Evolutionary conservation across 805 yeast species (phyloP), one percentile per base, ranked within the genome.

Genomic region (Teunomyces atbi): DNA sequence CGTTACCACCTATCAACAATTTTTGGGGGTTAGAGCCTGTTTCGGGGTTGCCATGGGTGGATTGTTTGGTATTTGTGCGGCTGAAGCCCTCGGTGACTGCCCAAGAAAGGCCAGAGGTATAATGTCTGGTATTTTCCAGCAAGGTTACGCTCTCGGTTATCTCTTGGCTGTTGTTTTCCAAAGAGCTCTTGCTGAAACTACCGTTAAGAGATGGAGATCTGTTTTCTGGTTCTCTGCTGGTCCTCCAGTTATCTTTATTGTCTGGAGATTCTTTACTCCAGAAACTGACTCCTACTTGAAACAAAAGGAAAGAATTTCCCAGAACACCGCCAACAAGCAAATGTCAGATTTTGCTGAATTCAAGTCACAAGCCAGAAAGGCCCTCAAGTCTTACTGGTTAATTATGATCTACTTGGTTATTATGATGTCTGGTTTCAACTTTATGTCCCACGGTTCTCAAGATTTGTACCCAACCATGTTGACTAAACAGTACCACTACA

Each of bases 121-220:
- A 47, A 64, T 83, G 41, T 77, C 83, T 29, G 89, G 88, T 41
- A 62, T 86, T 35, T 79, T 89, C 60, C 96, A 88, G 65, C 86
- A 87, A 61, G 96, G 96, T 50, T 89, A 84, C 54, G 84, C 86
- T 0, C 74, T 84, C 41, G 90, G 90, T 19, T 83, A 82, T 55
- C 65, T 84, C 20, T 59, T 83, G 48, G 88, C 82, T 5, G 86
- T 82, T 42, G 70, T 83, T 19, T 84, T 83, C 67, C 78, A 78
- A 50, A 71, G 89, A 60, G 85, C 84, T 28, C 77, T 84, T 49
- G 79, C 77, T 6, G 78, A 76, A 57, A 61, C 59, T 49, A 68
- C 82, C 3, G 54, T 67, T 1, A 78, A 82, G 51, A 68, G 72
- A 0, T 84, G 89, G 89, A 77, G 86, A 64, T 73, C 84, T 2